Evolutionary conservation across 768 basidiomycete species (phyloP).

Genomic region (Rhizopogon salebrosus): DNA sequence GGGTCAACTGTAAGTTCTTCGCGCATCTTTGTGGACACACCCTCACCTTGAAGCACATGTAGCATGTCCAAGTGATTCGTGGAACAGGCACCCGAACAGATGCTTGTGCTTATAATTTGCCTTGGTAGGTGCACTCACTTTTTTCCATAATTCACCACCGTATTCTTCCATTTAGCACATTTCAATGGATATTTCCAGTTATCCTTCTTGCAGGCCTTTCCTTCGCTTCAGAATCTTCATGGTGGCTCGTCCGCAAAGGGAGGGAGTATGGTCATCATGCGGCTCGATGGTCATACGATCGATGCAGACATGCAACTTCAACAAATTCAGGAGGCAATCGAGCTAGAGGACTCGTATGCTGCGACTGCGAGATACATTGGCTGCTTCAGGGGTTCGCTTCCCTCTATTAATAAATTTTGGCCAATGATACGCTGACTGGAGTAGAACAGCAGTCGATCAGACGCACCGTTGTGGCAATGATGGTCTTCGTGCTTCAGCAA

Average conservation of each 20-base stretch:
- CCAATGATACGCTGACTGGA: neutral
- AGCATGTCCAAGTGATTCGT: constrained; percentile 20
- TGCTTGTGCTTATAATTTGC: constrained; percentile 20
- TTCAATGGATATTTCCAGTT: constrained; percentile 30
- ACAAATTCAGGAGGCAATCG: constrained; percentile 26
- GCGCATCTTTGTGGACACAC: neutral
- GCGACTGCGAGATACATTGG: constrained; percentile 23
- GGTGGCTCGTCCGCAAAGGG: constrained; percentile 30
- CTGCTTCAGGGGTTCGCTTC: constrained; percentile 23
- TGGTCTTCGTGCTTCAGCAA: constrained; percentile 27
- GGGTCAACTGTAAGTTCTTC: constrained; percentile 16
- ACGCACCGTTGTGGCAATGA: constrained; percentile 23
- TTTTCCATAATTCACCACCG: neutral
- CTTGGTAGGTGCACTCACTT: constrained; percentile 14
- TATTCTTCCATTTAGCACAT: constrained; percentile 9
- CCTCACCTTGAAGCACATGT: neutral
- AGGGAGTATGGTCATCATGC: constrained; percentile 14
- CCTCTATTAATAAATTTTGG: neutral
- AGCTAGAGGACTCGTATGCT: constrained; percentile 23
- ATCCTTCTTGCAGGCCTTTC: constrained; percentile 25
- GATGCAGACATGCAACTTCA: constrained; percentile 17
- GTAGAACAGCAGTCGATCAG: constrained; percentile 16
- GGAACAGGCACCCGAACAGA: constrained; percentile 18
- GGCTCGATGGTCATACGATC: constrained; percentile 17
- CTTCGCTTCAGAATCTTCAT: constrained; percentile 27